Percentiles rank a stretch among this genome's conserved stretches.
Evolutionary conservation across 2,329 filamentous ascomycete genomes (phyloP).

Genomic region (Trichophaea hybrida): DNA sequence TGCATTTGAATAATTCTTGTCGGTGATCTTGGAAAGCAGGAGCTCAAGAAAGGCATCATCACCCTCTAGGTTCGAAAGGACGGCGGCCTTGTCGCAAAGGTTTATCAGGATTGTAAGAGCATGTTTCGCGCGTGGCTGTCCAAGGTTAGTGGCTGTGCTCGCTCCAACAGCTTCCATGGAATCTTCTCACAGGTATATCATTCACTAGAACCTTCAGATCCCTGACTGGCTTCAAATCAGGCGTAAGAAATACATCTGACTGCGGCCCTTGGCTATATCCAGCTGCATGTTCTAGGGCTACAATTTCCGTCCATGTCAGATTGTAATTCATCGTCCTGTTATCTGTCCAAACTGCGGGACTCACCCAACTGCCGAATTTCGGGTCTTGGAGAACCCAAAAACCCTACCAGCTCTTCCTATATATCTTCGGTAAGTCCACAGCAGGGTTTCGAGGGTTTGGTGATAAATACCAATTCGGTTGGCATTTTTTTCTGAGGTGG

Average conservation of each 20-base stretch:
- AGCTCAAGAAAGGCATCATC: conserved; percentile 71
- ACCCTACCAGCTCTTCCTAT: conserved; percentile 61
- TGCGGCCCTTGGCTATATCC: conserved; percentile 62
- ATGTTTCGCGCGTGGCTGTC: conserved; percentile 77
- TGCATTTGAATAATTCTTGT: conserved; percentile 61
- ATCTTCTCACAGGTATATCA: conserved; percentile 57
- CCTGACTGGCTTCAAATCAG: conserved; percentile 62
- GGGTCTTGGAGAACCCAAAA: conserved; percentile 81
- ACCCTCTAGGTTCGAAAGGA: conserved; percentile 56
- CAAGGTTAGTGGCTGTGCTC: neutral
- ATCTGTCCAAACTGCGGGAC: conserved; percentile 11
- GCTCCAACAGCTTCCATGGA: neutral
- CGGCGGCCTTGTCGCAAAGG: conserved; percentile 58
- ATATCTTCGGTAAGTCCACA: neutral
- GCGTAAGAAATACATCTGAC: conserved; percentile 67
- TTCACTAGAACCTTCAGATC: conserved; percentile 75
- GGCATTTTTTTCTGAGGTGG: conserved; percentile 37
- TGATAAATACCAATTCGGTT: conserved; percentile 45
- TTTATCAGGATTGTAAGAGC: conserved; percentile 84
- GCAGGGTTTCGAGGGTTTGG: neutral
- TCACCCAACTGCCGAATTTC: conserved; percentile 70
- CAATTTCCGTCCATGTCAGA: neutral
- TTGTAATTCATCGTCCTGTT: neutral
- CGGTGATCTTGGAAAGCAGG: conserved; percentile 57
- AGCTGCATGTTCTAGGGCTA: conserved; percentile 72